A percentile compares a stretch with the other conserved stretches of the same genome.
phyloP scores from a whole-genome alignment of 1,284 basidiomycete genomes.

The Rhizopogon hawkerae region DNA sequence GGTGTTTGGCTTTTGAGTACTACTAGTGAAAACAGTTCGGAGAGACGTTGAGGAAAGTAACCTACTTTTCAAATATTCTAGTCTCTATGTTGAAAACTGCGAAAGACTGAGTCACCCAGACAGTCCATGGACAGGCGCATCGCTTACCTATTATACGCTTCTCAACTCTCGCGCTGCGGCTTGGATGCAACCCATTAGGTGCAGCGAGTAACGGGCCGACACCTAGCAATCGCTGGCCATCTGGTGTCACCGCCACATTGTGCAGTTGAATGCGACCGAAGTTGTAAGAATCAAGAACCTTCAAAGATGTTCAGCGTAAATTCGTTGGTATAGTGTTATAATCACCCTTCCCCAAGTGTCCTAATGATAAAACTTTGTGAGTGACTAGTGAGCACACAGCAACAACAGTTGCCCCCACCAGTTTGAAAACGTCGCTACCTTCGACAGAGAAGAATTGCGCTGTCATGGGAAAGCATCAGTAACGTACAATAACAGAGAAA shows the following conservation, averaged over 20 bases:
- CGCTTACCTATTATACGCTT: constrained; percentile 65
- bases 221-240: constrained; percentile 55
- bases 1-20: constrained; percentile 52
- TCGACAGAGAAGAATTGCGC: constrained; percentile 44
- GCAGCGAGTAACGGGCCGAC: constrained; percentile 63
- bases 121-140: background rate
- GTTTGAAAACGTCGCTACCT: constrained; percentile 40
- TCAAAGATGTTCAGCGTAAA: background rate
- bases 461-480: constrained; percentile 7
- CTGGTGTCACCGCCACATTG: constrained; percentile 67
- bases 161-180: constrained; percentile 59
- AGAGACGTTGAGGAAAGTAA: constrained; percentile 7
- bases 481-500: background rate
- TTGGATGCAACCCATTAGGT: constrained; percentile 57
- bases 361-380: constrained; percentile 27
- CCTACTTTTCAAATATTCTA: constrained; percentile 58
- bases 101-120: constrained; percentile 1
- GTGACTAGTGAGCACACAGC: constrained; percentile 5
- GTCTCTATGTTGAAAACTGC: constrained; percentile 65
- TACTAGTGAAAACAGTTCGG: background rate
- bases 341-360: constrained; percentile 43
- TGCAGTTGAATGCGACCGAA: constrained; percentile 62
- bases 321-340: background rate
- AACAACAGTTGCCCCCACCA: constrained; percentile 27
- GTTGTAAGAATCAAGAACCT: constrained; percentile 52